Base-by-base conservation (phyloP, 192 early-diverging fungal genomes). In the Podila epicladia region DNA sequence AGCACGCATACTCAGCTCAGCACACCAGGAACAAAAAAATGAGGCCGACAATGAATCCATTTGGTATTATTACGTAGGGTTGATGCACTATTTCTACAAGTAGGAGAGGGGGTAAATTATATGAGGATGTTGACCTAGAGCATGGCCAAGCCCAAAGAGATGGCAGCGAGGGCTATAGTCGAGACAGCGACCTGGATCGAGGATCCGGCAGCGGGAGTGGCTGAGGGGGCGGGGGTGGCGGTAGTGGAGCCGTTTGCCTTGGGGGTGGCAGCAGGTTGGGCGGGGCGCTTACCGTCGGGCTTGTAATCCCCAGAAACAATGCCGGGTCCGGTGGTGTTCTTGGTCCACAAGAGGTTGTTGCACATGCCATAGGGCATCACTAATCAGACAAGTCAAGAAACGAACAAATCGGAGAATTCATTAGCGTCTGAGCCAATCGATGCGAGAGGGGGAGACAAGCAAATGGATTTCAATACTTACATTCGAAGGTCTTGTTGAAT, bases 71-170 rank as follows among this genome's bases (percentile, higher is more conserved):
- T 41, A 13, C 1, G 38, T 7, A 41, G 9, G 38, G 38, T 41
- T 41, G 38, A 41, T 41, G 38, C 38, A 12, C 38, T 13, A 41
- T 41, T 41, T 41, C 38, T 41, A 41, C 8, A 9, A 41, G 38
- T 41, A 41, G 12, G 38, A 11, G 12, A 2, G 11, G 38, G 0
- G 38, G 12, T 41, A 41, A 41, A 41, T 41, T 41, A 41, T 2
- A 41, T 2, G 38, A 41, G 38, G 38, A 41, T 12, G 11, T 12
- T 41, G 12, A 12, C 51, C 22, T 53, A 86, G 55, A 69, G 50
- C 65, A 76, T 59, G 63, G 74, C 67, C 57, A 76, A 51, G n/a
- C 74, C 65, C 74, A 65, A 61, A 32, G 74, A 76, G 50, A 76
- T 26, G 55, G 37, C 51, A 29, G 63, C 74, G 31, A 76, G 63